Percentiles rank a stretch among this genome's conserved stretches.
Evolutionary conservation across 768 basidiomycete genomes (phyloP).

Genomic region (Lactarius psammicola): DNA sequence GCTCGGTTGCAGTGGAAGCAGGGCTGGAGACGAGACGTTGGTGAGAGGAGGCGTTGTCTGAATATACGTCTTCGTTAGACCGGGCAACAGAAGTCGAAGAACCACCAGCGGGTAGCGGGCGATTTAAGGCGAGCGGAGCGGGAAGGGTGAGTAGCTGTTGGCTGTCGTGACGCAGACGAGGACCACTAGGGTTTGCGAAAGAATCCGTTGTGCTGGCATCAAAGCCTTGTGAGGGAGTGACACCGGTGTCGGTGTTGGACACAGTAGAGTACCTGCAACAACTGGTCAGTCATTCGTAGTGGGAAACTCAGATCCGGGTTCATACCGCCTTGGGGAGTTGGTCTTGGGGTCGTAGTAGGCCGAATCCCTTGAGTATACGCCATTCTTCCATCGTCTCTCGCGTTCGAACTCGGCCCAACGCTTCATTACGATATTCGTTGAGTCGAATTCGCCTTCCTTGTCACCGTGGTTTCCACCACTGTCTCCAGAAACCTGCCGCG

Average conservation of each 20-base stretch:
- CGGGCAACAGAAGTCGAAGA: conserved; percentile 40
- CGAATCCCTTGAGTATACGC: conserved; percentile 78
- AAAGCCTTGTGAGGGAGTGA: conserved; percentile 48
- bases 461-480: conserved; percentile 72
- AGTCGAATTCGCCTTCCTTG: conserved; percentile 98
- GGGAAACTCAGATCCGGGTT: conserved; percentile 34
- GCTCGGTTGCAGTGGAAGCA: conserved; percentile 34
- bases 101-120: conserved; percentile 33
- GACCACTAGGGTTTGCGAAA: conserved; percentile 39
- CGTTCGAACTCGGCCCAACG: conserved; percentile 98
- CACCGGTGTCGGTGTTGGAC: conserved; percentile 74
- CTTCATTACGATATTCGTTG: conserved; percentile 96
- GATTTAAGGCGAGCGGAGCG: conserved; percentile 64
- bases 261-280: conserved; percentile 70
- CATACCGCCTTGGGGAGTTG: conserved; percentile 56
- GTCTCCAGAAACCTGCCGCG: conserved; percentile 62
- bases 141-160: conserved; percentile 72
- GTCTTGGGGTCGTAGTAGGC: conserved; percentile 55
- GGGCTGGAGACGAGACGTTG: conserved; percentile 44
- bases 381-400: conserved; percentile 90
- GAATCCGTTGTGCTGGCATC: conserved; percentile 67
- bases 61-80: conserved; percentile 41
- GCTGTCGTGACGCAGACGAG: conserved; percentile 64
- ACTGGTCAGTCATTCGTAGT: conserved; percentile 28
- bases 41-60: conserved; percentile 41